A percentile compares a stretch with the other conserved stretches of the same genome.
These are phyloP conservation scores for Acanthamoeba castellanii DNA, from an alignment of 208 protist genomes.

Conservation along the genomic window DNA sequence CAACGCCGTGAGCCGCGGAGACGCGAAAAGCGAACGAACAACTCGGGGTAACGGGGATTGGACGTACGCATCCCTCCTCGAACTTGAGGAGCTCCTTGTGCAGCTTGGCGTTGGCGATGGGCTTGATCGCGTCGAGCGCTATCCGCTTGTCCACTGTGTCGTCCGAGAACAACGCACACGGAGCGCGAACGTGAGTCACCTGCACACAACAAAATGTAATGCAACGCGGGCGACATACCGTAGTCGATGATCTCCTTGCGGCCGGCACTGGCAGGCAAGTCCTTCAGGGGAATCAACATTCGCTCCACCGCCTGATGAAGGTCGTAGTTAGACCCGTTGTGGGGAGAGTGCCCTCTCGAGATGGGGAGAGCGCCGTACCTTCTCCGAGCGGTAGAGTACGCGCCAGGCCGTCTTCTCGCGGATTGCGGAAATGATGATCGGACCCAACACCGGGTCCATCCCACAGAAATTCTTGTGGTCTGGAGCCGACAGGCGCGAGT, in stretches of 20 bases:
- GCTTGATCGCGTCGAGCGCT: neutral
- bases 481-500: neutral
- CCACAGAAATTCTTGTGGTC: slow-evolving; percentile 49
- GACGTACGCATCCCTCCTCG: slow-evolving; percentile 59
- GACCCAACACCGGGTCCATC: slow-evolving; percentile 20
- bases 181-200: too few relatives aligned
- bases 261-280: neutral
- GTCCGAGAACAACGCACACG: neutral
- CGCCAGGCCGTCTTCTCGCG: slow-evolving; percentile 17
- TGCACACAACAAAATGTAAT: too few relatives aligned
- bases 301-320: neutral
- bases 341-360: too few relatives aligned
- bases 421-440: slow-evolving; percentile 20
- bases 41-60: neutral
- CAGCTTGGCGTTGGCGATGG: neutral
- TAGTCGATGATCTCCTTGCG: slow-evolving; percentile 25
- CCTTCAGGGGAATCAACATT: neutral
- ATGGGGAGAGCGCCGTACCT: neutral
- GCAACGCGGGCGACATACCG: neutral
- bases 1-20: neutral
- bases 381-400: slow-evolving; percentile 27
- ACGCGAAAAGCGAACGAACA: too few relatives aligned
- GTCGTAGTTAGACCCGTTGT: too few relatives aligned
- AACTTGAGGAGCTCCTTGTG: slow-evolving; percentile 61
- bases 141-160: slow-evolving; percentile 43